These are phyloP conservation scores for Tulasnella sp. DNA, from an alignment of 768 basidiomycete species.

Conservation along the genomic window DNA sequence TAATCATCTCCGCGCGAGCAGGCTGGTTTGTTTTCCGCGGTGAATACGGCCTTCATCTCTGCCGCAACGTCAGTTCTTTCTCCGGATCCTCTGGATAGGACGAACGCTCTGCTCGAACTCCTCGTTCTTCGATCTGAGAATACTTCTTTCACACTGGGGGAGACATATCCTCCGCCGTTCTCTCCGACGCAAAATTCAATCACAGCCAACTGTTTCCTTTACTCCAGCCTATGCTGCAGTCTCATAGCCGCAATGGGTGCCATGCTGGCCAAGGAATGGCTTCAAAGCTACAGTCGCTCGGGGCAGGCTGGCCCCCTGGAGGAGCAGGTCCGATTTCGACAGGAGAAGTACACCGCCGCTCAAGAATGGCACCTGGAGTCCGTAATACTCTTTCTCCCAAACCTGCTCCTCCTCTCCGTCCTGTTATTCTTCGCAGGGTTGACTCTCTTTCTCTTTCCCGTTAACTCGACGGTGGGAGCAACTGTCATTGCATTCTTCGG, in stretches of 20 bases:
- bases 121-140: neutral
- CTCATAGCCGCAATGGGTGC: neutral
- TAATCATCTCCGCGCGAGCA: neutral
- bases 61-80: neutral
- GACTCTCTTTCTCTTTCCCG: neutral
- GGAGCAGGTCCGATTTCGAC: conserved; percentile 14
- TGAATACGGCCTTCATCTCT: neutral
- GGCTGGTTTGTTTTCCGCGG: neutral
- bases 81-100: neutral
- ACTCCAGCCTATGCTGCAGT: neutral
- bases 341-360: conserved; percentile 2
- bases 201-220: neutral
- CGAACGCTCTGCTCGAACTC: neutral
- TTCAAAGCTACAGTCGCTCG: neutral
- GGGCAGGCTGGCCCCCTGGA: neutral
- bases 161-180: neutral
- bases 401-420: conserved; percentile 9
- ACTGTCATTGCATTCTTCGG: neutral
- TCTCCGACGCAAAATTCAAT: neutral
- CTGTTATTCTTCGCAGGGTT: conserved; percentile 16
- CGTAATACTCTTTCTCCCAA: conserved; percentile 1
- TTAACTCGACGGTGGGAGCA: neutral
- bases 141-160: neutral
- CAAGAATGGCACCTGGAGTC: neutral
- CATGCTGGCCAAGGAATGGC: neutral